These are phyloP conservation scores for Eutrema japonicum DNA, from an alignment of 345 rosid genomes.

Conservation along the genomic window DNA sequence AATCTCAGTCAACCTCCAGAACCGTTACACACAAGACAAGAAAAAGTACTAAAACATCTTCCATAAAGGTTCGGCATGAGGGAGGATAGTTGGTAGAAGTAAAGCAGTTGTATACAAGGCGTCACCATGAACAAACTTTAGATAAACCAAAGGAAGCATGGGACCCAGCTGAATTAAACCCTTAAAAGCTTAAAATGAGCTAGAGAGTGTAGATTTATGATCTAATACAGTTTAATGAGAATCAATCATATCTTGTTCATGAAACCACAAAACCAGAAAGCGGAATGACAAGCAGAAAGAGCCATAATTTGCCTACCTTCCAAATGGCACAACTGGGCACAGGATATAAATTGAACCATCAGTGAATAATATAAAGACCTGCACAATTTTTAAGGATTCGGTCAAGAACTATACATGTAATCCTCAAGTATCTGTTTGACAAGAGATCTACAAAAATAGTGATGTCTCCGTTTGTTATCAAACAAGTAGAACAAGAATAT, in stretches of 20 bases:
- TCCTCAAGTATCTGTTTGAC: constrained; percentile 22
- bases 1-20: constrained; percentile 33
- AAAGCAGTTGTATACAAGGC: constrained; percentile 7
- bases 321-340: constrained; percentile 92
- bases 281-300: constrained; percentile 12
- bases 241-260: background rate
- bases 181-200: background rate
- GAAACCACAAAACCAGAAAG: background rate
- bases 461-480: background rate
- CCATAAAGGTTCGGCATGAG: background rate
- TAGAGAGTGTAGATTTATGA: constrained; percentile 3
- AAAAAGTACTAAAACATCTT: constrained; percentile 29
- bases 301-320: constrained; percentile 60
- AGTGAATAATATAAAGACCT: constrained; percentile 83
- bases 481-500: constrained; percentile 15
- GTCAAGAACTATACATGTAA: constrained; percentile 28
- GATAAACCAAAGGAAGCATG: background rate
- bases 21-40: constrained; percentile 6
- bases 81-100: background rate
- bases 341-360: constrained; percentile 86
- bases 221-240: constrained; percentile 14
- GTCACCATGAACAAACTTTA: background rate
- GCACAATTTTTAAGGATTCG: constrained; percentile 41
- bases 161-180: background rate
- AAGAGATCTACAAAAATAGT: constrained; percentile 1